Evolutionary conservation across 2,329 filamentous ascomycete genomes (phyloP).

Genomic region (Malbranchea zuffiana): DNA sequence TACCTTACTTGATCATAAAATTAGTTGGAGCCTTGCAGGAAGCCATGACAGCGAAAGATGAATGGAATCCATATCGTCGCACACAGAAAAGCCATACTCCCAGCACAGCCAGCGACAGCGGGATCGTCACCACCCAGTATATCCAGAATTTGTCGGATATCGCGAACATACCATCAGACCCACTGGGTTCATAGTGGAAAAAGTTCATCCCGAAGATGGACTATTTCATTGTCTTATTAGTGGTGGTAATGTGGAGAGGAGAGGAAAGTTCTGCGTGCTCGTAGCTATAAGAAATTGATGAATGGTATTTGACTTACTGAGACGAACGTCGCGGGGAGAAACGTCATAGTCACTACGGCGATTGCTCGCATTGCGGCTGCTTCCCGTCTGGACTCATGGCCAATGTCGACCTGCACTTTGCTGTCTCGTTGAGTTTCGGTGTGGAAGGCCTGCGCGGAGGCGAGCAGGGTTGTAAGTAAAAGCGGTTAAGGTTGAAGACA

Average conservation of each 20-base stretch:
- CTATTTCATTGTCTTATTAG: neutral
- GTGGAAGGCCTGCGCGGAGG: neutral
- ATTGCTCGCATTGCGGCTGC: neutral
- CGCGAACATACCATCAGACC: neutral
- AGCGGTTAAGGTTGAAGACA: neutral
- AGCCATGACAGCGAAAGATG: no score
- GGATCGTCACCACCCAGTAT: slow-evolving; percentile 1
- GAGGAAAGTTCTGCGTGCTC: neutral
- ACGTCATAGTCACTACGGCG: neutral
- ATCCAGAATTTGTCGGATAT: neutral
- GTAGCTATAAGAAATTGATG: no score
- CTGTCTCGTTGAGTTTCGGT: neutral
- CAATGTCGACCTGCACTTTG: neutral
- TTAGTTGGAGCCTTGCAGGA: no score
- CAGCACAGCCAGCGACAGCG: no score
- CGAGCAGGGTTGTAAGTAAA: neutral
- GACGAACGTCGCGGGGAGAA: neutral
- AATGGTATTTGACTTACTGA: neutral
- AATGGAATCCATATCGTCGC: no score
- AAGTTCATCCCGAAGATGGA: neutral
- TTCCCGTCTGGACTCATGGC: neutral
- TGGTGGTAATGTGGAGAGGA: neutral
- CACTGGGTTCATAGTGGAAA: neutral
- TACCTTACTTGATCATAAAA: no score
- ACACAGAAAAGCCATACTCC: no score